Conservation (phyloP, 305 asterid genomes). For the Solanum hybrid region DNA sequence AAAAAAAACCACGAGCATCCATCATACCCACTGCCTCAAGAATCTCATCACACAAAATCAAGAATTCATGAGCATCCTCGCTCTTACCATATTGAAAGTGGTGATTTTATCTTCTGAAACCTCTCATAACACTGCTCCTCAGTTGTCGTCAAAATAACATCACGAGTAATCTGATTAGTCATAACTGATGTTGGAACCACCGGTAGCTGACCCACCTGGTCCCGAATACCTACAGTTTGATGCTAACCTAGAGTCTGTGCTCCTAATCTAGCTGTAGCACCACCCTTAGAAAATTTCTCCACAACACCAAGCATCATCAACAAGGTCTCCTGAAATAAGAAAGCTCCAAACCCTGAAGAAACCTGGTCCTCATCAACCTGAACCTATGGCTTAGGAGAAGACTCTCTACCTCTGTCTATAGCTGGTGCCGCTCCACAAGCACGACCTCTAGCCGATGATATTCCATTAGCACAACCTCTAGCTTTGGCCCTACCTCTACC, state of each 20-base stretch:
- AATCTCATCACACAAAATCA: background rate
- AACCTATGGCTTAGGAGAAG: too few species aligned
- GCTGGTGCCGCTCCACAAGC: background rate
- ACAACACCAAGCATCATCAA: too few species aligned
- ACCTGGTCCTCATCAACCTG: too few species aligned
- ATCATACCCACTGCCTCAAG: background rate
- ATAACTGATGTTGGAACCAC: background rate
- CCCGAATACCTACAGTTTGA: background rate
- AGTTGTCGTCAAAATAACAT: background rate
- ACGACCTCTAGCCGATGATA: background rate
- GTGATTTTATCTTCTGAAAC: background rate
- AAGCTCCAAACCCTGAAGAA: too few species aligned
- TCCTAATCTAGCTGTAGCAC: too few species aligned
- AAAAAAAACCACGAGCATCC: background rate
- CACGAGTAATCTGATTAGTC: background rate
- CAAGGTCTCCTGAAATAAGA: too few species aligned
- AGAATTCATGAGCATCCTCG: background rate
- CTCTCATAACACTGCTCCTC: background rate
- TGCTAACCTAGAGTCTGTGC: background rate
- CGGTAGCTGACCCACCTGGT: background rate
- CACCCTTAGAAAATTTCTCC: too few species aligned
- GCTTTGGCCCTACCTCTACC: background rate
- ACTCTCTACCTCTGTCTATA: background rate
- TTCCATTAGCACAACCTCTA: background rate
- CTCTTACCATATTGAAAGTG: background rate